A percentile compares a stretch with the other conserved stretches of the same genome.
Conservation (phyloP, 1,284 basidiomycete species). For the Apiotrichum sp. region DNA sequence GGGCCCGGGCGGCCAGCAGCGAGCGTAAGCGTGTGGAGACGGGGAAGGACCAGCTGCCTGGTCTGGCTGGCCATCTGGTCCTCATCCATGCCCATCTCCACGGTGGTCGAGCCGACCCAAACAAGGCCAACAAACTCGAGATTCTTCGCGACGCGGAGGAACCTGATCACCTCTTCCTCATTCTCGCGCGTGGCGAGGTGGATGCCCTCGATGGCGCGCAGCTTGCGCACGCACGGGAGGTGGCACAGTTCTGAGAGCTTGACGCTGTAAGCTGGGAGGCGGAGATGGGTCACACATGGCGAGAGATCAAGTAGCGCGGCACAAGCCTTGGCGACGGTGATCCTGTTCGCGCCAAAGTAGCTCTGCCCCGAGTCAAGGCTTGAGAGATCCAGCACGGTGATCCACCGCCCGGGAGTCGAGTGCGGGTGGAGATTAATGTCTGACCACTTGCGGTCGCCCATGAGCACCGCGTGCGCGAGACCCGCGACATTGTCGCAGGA, state of each 20-base stretch:
- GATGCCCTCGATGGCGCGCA: constrained; percentile 61
- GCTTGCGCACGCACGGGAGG: constrained; percentile 35
- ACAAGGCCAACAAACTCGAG: constrained; percentile 64
- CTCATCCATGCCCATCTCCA: constrained; percentile 20
- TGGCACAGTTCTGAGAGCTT: constrained; percentile 53
- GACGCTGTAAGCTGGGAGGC: constrained; percentile 55
- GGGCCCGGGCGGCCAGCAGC: constrained; percentile 62
- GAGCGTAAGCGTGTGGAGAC: constrained; percentile 60
- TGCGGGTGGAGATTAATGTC: constrained; percentile 74
- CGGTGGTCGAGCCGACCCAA: constrained; percentile 49
- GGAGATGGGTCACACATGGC: constrained; percentile 60
- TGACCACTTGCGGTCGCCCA: constrained; percentile 72
- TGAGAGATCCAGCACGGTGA: constrained; percentile 61
- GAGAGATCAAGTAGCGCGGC: constrained; percentile 57
- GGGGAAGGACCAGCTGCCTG: constrained; percentile 51
- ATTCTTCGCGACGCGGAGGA: constrained; percentile 56
- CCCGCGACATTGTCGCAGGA: constrained; percentile 52
- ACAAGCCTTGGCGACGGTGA: constrained; percentile 20
- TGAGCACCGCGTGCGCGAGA: constrained; percentile 55
- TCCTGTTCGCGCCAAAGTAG: constrained; percentile 52
- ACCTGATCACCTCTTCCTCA: constrained; percentile 41
- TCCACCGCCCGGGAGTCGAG: constrained; percentile 75
- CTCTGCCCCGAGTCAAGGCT: constrained; percentile 42
- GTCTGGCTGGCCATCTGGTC: background rate
- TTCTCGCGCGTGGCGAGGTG: constrained; percentile 48